These are phyloP conservation scores for Lachnellula hyalina DNA, from an alignment of 2,329 filamentous ascomycete genomes.

Conservation along the genomic window DNA sequence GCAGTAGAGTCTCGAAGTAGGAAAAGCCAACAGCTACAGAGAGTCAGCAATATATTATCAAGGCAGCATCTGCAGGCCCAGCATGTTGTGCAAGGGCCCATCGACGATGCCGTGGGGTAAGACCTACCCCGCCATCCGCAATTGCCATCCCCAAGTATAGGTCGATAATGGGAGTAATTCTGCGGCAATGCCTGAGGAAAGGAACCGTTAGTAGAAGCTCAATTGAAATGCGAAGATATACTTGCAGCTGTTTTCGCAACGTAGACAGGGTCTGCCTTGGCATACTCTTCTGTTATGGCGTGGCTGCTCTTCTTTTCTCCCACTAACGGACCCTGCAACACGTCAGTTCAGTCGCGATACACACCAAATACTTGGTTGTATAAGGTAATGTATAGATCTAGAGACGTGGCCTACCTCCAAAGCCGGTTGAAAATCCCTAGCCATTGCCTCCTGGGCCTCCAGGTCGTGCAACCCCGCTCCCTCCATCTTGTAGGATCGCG, in stretches of 20 bases:
- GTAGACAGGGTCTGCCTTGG: slow-evolving; percentile 78
- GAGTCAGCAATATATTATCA: slow-evolving; percentile 16
- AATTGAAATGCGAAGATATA: slow-evolving; percentile 19
- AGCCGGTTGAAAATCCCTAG: slow-evolving; percentile 53
- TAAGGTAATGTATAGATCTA: no score
- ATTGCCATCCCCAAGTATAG: slow-evolving; percentile 86
- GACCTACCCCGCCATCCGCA: slow-evolving; percentile 94
- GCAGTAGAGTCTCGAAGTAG: slow-evolving; percentile 83
- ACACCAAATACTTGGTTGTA: no score
- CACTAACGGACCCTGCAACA: slow-evolving; percentile 70
- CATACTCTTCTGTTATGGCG: slow-evolving; percentile 78
- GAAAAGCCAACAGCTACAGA: slow-evolving; percentile 77
- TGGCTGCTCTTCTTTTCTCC: slow-evolving; percentile 72
- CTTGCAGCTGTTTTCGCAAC: slow-evolving; percentile 81
- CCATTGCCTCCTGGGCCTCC: slow-evolving; percentile 54
- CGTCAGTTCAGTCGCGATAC: slow-evolving; percentile 21
- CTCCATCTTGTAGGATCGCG: slow-evolving; percentile 23
- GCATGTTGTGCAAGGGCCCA: slow-evolving; percentile 7
- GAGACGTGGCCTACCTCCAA: slow-evolving; percentile 41
- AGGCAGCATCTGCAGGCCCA: not conserved
- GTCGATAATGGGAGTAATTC: slow-evolving; percentile 82
- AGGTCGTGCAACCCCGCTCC: slow-evolving; percentile 18
- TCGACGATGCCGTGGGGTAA: slow-evolving; percentile 14
- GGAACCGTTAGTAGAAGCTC: slow-evolving; percentile 3
- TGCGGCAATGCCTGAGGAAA: slow-evolving; percentile 63